These are phyloP conservation scores for Drosera spatulata DNA, from an alignment of 179 eudicot genomes.

Conservation along the genomic window DNA sequence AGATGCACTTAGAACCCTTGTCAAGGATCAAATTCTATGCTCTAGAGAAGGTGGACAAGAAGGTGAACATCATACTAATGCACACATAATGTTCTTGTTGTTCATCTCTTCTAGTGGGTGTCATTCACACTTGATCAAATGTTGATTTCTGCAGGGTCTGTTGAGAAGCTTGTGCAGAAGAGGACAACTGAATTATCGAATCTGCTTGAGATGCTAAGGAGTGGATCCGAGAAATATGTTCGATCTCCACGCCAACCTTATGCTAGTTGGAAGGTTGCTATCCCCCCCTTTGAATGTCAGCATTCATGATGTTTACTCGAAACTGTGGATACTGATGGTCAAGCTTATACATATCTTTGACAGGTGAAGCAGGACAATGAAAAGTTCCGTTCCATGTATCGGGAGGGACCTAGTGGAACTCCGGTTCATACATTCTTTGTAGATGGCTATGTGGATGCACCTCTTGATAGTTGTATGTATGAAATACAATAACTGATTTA, in stretches of 20 bases:
- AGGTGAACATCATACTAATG: no score
- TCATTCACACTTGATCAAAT: no score
- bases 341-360: conserved; percentile 1
- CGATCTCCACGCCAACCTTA: conserved; percentile 17
- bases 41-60: no score
- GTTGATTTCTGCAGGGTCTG: conserved; percentile 26
- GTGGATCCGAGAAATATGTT: conserved; percentile 36
- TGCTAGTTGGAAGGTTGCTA: conserved; percentile 66
- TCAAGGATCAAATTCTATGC: no score
- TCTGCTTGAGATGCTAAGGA: conserved; percentile 59
- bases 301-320: background rate
- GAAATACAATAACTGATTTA: background rate
- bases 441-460: conserved; percentile 91
- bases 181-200: conserved; percentile 48
- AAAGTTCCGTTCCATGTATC: conserved; percentile 85
- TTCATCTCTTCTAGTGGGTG: no score
- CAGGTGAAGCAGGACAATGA: conserved; percentile 86
- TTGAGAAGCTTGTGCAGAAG: conserved; percentile 32
- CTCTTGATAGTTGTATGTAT: conserved; percentile 82
- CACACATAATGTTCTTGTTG: no score
- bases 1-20: no score
- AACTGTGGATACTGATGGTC: background rate
- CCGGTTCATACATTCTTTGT: conserved; percentile 76
- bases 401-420: conserved; percentile 83
- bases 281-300: background rate